Conservation (phyloP, 768 basidiomycete species). For the Hydnomerulius pinastri region DNA sequence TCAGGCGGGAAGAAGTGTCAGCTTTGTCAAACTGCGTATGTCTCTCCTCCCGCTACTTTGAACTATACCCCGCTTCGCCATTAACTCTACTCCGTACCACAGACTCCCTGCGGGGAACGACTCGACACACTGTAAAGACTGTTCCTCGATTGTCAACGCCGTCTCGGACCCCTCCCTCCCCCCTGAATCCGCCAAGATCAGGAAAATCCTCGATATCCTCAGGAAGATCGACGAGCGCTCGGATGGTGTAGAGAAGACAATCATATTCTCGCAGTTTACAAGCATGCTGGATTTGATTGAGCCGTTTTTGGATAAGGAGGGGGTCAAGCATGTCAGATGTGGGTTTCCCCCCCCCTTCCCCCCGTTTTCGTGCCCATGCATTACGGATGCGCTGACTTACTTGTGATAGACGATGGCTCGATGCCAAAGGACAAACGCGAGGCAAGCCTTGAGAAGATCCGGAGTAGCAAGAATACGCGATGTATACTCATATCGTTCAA, state of each 20-base stretch:
- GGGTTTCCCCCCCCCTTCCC: slow-evolving; percentile 35
- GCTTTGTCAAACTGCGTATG: slow-evolving; percentile 73
- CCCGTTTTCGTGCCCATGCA: not conserved
- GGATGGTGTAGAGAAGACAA: slow-evolving; percentile 80
- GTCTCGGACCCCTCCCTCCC: slow-evolving; percentile 45
- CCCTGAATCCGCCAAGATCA: slow-evolving; percentile 83
- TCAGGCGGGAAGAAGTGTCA: slow-evolving; percentile 63
- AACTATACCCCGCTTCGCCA: slow-evolving; percentile 1
- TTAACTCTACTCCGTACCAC: slow-evolving; percentile 27
- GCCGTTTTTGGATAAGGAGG: slow-evolving; percentile 72
- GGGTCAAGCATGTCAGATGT: slow-evolving; percentile 85
- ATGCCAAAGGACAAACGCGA: slow-evolving; percentile 82
- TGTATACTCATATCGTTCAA: slow-evolving; percentile 97
- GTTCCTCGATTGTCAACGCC: slow-evolving; percentile 53
- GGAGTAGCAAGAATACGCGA: slow-evolving; percentile 51
- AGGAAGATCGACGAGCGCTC: slow-evolving; percentile 59
- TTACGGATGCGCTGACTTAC: slow-evolving; percentile 6
- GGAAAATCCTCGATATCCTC: slow-evolving; percentile 77
- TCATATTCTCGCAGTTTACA: slow-evolving; percentile 95
- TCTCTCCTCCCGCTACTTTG: slow-evolving; percentile 11
- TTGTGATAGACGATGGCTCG: slow-evolving; percentile 75
- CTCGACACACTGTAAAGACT: slow-evolving; percentile 57
- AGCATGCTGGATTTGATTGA: slow-evolving; percentile 84
- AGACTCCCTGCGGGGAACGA: slow-evolving; percentile 24
- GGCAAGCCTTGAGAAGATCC: slow-evolving; percentile 72